Evolutionary conservation across 1,284 basidiomycete species (phyloP), one percentile per base, ranked within the genome.

Genomic region (Cryptococcus amylolentus): DNA sequence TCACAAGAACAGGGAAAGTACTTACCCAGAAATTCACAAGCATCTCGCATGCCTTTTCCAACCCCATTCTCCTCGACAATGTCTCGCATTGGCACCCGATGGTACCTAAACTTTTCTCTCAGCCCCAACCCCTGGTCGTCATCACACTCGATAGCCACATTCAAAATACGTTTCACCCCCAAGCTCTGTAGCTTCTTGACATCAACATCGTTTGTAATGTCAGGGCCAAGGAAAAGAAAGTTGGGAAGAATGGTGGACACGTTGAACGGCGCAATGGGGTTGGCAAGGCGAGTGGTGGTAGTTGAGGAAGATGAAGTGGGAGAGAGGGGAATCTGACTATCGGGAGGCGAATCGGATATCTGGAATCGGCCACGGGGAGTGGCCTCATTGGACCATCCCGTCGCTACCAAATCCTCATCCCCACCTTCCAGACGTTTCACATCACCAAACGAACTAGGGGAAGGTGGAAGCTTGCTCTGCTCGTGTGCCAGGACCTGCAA

Each of bases 61-160:
- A 98, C 89, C 49, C 88, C 89, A 55, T 88, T 88, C 75, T 97
- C 94, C 73, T 98, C 94, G 14, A 98, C 91, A 3, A 86, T 91
- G 78, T 98, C 94, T 63, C 90, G 82, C 88, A 98, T 92, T 2
- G 91, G 89, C 39, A 98, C 87, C 64, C 86, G 86, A 48, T 84
- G 80, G 72, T 97, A 96, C 60, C 84, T 83, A 71, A 97, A 95
- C 26, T 80, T 80, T 51, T 83, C 80, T 31, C 80, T 80, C 57
- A 94, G 68, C 20, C 79, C 77, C 57, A 93, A 77, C 0, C 86
- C 88, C 55, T 87, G 84, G 70, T 91, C 86, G 64, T 92, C 84
- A 20, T 91, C 86, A 72, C 91, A 94, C 75, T 98, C 95, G 28
- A 83, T 81, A 5, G 94, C 94, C 40, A 96, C 86, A 69, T 98